phyloP scores from a whole-genome alignment of 1,139 yeast genomes.

The Blastobotrys apis region DNA sequence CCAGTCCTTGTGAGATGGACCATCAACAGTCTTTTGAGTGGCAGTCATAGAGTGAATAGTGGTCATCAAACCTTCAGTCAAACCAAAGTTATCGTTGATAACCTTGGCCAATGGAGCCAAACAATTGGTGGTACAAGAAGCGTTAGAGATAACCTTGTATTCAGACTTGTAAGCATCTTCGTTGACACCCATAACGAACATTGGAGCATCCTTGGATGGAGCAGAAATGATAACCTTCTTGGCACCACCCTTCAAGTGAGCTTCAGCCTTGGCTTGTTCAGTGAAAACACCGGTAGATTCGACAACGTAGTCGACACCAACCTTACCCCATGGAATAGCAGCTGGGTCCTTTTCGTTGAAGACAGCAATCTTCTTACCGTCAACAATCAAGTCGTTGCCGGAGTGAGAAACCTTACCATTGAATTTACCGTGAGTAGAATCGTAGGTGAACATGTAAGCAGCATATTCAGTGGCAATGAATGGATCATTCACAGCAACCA shows the following conservation, averaged over 20 bases:
- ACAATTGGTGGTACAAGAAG: conserved; percentile 90
- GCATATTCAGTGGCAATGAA: conserved; percentile 80
- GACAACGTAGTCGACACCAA: conserved; percentile 72
- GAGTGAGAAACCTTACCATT: conserved; percentile 60
- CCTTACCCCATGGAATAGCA: conserved; percentile 75
- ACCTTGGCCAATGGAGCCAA: conserved; percentile 86
- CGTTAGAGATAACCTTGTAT: conserved; percentile 71
- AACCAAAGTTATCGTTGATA: conserved; percentile 72
- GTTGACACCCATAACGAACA: conserved; percentile 84
- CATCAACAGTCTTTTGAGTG: conserved; percentile 87
- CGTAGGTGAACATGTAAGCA: conserved; percentile 85
- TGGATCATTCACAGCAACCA: conserved; percentile 80
- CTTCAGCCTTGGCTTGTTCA: conserved; percentile 68
- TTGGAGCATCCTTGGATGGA: conserved; percentile 84
- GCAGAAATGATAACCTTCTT: conserved; percentile 87
- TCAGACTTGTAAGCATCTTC: conserved; percentile 67
- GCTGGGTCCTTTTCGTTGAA: conserved; percentile 78
- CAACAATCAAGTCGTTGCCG: conserved; percentile 55
- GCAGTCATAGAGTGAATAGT: conserved; percentile 89
- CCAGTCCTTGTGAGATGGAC: conserved; percentile 93
- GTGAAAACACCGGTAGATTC: conserved; percentile 92
- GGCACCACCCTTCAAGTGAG: conserved; percentile 82
- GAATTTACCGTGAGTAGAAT: conserved; percentile 79
- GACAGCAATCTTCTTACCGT: conserved; percentile 64
- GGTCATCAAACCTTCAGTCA: conserved; percentile 87